Base-by-base conservation (phyloP, 805 yeast species). In the Teunomyces atbi region DNA sequence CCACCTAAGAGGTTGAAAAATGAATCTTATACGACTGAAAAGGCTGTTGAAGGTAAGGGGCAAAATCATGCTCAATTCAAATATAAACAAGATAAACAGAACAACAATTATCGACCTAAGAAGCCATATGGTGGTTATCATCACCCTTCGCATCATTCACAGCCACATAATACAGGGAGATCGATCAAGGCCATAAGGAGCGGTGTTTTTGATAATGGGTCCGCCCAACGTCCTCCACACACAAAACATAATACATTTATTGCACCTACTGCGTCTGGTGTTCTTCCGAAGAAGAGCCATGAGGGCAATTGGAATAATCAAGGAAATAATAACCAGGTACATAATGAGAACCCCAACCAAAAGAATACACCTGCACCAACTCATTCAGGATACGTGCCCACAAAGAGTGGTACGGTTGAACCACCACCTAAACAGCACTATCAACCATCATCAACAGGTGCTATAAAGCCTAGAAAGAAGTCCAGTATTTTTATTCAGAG, bases 401-500 rank as follows among this genome's bases (percentile, higher is more conserved):
- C 39, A 12, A 36, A 36, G 4, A 36, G 39, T 21, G 39, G 39
- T n/a, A 26, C 21, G 6, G 26, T 36, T 6, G 39, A 21, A 10
- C 27, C 39, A 12, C 39, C 16, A 19, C 26, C 39, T 19, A 36
- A 36, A n/a, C 39, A n/a, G 6, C 19, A 6, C 28, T 36, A 36
- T 13, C 20, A 35, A 30, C 48, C 48, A 15, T 34, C 48, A 16
- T 45, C 48, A 16, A 30, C 44, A 6, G 48, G 48, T 26, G 41
- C 48, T 6, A 28, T 45, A 2, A 30, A 41, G 29, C 36, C 42
- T 7, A 45, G 36, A 18, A 42, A 38, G 19, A 41, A 38, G 11
- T 28, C 55, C 10, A 50, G 53, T 42, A 46, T 57, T 12, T 57
- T 57, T 42, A 49, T 57, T 26, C 49, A 49, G 15, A 46, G 43